Conservation (phyloP, 2,329 filamentous ascomycete genomes). For the Dothiorella sarmentorum region DNA sequence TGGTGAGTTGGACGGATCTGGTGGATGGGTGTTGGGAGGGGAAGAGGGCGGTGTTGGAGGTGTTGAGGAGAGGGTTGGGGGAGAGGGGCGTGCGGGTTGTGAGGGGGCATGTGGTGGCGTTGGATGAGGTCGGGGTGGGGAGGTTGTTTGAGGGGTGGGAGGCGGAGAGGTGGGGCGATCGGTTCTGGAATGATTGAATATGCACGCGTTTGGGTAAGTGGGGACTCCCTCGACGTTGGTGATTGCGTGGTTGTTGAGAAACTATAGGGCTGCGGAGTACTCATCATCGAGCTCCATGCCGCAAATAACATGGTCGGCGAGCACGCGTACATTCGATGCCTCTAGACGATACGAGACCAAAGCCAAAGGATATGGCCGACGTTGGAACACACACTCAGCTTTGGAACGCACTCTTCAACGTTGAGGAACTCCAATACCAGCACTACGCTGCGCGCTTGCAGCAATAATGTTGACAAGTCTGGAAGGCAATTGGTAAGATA, state of each 20-base stretch:
- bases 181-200: background rate
- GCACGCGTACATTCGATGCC: too few relatives aligned
- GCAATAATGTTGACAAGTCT: too few relatives aligned
- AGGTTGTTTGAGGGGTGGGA: background rate
- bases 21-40: conserved; percentile 10
- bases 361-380: too few relatives aligned
- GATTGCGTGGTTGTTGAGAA: background rate
- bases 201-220: background rate
- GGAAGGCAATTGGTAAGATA: too few relatives aligned
- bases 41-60: background rate
- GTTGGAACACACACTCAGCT: too few relatives aligned
- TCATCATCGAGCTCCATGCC: too few relatives aligned
- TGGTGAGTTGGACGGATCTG: conserved; percentile 3
- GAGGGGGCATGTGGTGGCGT: background rate
- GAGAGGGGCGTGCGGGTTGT: background rate
- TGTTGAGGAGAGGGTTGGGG: background rate
- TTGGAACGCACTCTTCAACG: too few relatives aligned
- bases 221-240: background rate
- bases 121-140: background rate
- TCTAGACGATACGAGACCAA: too few relatives aligned
- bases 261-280: too few relatives aligned
- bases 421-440: too few relatives aligned
- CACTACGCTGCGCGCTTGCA: too few relatives aligned
- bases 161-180: background rate
- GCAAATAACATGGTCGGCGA: too few relatives aligned